phyloP scores from a whole-genome alignment of 2,329 filamentous ascomycete species.

The Penicillium sp. region DNA sequence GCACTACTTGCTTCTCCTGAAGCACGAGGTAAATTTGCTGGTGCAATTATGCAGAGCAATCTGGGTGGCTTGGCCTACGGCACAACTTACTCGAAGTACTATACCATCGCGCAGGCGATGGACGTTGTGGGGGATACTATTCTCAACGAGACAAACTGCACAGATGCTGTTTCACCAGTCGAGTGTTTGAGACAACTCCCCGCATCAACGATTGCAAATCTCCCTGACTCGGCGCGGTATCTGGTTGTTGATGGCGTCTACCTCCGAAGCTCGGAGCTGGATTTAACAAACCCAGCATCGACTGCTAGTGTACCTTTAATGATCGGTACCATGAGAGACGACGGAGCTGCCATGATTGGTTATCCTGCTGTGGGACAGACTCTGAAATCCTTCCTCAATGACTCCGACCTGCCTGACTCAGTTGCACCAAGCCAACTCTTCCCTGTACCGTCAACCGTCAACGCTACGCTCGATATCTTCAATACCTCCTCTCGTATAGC shows the following conservation, averaged over 20 bases:
- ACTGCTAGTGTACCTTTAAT: constrained; percentile 23
- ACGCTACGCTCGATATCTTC: constrained; percentile 55
- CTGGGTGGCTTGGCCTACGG: constrained; percentile 59
- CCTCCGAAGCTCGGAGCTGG: constrained; percentile 13
- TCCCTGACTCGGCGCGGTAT: constrained; percentile 15
- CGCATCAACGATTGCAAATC: constrained; percentile 8
- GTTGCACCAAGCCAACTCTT: constrained; percentile 12
- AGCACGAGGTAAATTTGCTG: constrained; percentile 17
- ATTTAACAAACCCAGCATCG: constrained; percentile 8
- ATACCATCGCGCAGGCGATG: constrained; percentile 54
- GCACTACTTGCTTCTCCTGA: constrained; percentile 44
- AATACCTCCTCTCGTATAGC: constrained; percentile 54
- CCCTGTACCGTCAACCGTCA: constrained; percentile 48
- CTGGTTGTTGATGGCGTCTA: constrained; percentile 22
- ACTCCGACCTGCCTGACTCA: constrained; percentile 8
- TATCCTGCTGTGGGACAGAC: constrained; percentile 44
- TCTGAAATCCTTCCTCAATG: constrained; percentile 46
- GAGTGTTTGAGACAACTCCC: constrained; percentile 46
- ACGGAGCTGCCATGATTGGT: constrained; percentile 47
- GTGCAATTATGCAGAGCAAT: constrained; percentile 37
- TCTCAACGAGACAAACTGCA: constrained; percentile 53
- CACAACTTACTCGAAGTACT: constrained; percentile 58
- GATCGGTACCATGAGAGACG: constrained; percentile 23
- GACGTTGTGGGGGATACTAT: constrained; percentile 51
- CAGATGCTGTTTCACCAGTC: constrained; percentile 42